These are phyloP conservation scores for Cnidoscolus chayamansa DNA, from an alignment of 441 rosid genomes.

Conservation along the genomic window DNA sequence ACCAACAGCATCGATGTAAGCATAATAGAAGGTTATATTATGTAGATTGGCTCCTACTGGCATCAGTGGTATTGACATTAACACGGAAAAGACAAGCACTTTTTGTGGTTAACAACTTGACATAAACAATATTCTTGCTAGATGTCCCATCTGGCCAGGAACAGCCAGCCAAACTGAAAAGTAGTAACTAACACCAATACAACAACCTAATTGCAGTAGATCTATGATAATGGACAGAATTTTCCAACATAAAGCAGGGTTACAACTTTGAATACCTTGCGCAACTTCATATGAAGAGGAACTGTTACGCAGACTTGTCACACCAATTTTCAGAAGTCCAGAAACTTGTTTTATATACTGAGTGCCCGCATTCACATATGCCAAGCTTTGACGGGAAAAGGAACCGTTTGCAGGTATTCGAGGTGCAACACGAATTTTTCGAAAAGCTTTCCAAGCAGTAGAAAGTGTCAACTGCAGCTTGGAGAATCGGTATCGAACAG, in stretches of 20 bases:
- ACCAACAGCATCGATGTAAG: conserved; percentile 1
- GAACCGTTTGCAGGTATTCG: conserved; percentile 66
- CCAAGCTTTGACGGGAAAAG: conserved; percentile 86
- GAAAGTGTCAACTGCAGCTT: conserved; percentile 52
- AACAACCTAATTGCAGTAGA: neutral
- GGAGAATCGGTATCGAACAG: conserved; percentile 58
- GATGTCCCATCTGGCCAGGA: neutral
- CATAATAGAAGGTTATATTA: neutral
- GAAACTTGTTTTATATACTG: conserved; percentile 91
- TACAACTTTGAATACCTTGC: conserved; percentile 61
- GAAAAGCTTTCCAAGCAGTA: conserved; percentile 72
- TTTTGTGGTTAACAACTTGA: neutral
- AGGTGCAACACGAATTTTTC: conserved; percentile 53
- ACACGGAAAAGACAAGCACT: neutral
- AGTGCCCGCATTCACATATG: conserved; percentile 92
- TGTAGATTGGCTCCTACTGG: neutral
- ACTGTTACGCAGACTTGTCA: conserved; percentile 82
- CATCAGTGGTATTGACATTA: neutral
- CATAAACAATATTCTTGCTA: neutral
- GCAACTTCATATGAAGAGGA: conserved; percentile 79
- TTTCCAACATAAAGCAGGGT: conserved; percentile 17
- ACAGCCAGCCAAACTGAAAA: neutral
- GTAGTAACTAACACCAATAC: neutral
- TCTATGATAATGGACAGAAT: neutral
- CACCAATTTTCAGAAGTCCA: conserved; percentile 84